Base-by-base conservation (phyloP, 2,329 filamentous ascomycete species). In the Scytalidium lignicola region DNA sequence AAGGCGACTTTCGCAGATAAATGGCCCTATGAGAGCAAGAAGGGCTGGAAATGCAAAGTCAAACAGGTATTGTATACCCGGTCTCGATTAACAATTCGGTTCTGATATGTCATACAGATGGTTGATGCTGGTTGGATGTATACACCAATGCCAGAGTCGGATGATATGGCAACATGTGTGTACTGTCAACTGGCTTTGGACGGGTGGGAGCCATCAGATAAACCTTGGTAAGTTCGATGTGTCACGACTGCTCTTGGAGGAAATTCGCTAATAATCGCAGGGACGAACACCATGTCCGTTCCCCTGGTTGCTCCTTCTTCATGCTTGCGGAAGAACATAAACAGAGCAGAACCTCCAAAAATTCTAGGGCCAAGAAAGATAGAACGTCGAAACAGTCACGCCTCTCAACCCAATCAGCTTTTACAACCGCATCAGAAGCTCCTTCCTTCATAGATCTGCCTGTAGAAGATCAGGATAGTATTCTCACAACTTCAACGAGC, bases 71-170 rank as follows among this genome's bases (percentile, higher is more conserved):
- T 26, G 10, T 9, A 19, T 17, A 42, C 26, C 19, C 13, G 15
- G 1, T 28, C 2, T 15, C 20, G 17, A 13, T 19, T 48, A 10
- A 12, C 10, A 37, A n/a, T 18, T 15, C 13, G 32, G 39, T 47
- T 22, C 57, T 67, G 51, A 66, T 48, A 37, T n/a, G 21, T 21
- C 13, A 44, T 47, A 48, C 59, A 93, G 83, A 84, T 97, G 72
- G 89, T 89, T 28, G 88, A 92, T 56, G 88, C 90, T 22, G 93
- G 93, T 10, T 99, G 92, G 91, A 90, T 87, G 64, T 96, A 91
- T 69, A 95, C 90, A 20, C 91, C 93, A 0, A 88, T 82, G 5
- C 71, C 80, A 41, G 90, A 92, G 41, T 89, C 84, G 12, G 85
- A 93, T 56, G 93, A 99, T 66, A 88, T 92, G 71, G 88, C 89